These are phyloP conservation scores for Flaveria trinervia DNA, from an alignment of 129 eudicot species.

Conservation along the genomic window DNA sequence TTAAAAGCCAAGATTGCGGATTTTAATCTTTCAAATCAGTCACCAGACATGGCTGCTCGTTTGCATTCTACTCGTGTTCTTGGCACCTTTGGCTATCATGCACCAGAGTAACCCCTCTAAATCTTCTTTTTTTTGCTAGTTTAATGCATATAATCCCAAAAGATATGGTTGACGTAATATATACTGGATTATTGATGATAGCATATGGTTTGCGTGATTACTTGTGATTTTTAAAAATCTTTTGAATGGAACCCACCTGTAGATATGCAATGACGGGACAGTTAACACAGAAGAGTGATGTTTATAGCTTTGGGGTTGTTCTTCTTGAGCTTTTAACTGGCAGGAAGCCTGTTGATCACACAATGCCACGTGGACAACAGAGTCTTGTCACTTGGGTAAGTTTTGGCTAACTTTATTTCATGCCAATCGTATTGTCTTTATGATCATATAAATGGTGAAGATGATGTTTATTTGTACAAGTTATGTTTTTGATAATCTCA, in stretches of 20 bases:
- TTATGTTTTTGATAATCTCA: neutral
- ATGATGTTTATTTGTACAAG: neutral
- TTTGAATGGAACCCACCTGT: slow-evolving; percentile 28
- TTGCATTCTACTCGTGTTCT: slow-evolving; percentile 91
- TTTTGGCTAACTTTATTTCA: neutral
- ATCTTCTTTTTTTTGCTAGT: slow-evolving; percentile 1
- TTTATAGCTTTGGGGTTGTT: slow-evolving; percentile 90
- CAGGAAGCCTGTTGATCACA: slow-evolving; percentile 89
- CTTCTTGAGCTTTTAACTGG: slow-evolving; percentile 87
- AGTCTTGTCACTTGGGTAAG: slow-evolving; percentile 96
- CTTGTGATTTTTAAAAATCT: neutral
- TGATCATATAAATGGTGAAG: neutral
- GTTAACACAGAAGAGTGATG: slow-evolving; percentile 85
- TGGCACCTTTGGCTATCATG: slow-evolving; percentile 92
- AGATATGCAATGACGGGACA: slow-evolving; percentile 96
- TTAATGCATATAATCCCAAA: neutral
- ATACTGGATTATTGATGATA: neutral
- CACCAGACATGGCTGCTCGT: slow-evolving; percentile 96
- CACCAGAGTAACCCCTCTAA: slow-evolving; percentile 70
- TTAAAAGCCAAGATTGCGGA: slow-evolving; percentile 87
- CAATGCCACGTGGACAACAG: slow-evolving; percentile 93
- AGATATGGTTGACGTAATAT: neutral
- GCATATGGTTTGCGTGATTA: neutral
- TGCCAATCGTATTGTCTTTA: neutral
- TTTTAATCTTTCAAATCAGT: slow-evolving; percentile 83